These are phyloP conservation scores for Trapa bicornis DNA, from an alignment of 345 rosid species.

Conservation along the genomic window DNA sequence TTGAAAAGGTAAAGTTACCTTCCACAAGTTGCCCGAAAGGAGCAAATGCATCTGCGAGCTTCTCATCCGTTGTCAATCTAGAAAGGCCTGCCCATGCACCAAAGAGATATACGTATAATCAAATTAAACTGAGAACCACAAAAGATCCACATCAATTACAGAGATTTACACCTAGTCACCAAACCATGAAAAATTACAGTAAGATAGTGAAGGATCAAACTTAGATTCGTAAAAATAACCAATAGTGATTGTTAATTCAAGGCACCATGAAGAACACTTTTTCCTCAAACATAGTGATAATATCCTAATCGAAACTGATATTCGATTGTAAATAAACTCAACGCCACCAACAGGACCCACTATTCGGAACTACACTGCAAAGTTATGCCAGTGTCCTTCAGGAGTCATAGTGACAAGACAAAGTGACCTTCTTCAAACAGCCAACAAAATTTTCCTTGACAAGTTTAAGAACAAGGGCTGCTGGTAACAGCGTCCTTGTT, in stretches of 20 bases:
- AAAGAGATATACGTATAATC: not conserved
- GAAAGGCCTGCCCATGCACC: slow-evolving; percentile 45
- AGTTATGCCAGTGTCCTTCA: not conserved
- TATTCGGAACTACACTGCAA: not conserved
- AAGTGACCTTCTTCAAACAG: not conserved
- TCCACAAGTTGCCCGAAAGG: slow-evolving; percentile 64
- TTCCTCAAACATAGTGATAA: not conserved
- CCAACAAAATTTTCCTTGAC: not conserved
- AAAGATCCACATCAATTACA: not conserved
- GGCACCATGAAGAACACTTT: not conserved
- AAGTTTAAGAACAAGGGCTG: too few species aligned
- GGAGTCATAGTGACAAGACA: not conserved
- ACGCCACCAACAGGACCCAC: not conserved
- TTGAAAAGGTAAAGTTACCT: slow-evolving; percentile 19
- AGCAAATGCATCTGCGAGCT: slow-evolving; percentile 64
- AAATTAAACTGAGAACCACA: not conserved
- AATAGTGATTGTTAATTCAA: not conserved
- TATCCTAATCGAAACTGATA: not conserved
- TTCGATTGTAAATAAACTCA: not conserved
- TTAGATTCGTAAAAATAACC: not conserved
- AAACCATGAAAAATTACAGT: not conserved
- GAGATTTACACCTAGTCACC: not conserved
- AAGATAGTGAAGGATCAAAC: not conserved
- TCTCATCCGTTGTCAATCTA: slow-evolving; percentile 60
- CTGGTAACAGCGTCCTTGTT: too few species aligned